These are phyloP conservation scores for Cyclotella atomus DNA, from an alignment of 108 stramenopile genomes.

Conservation along the genomic window DNA sequence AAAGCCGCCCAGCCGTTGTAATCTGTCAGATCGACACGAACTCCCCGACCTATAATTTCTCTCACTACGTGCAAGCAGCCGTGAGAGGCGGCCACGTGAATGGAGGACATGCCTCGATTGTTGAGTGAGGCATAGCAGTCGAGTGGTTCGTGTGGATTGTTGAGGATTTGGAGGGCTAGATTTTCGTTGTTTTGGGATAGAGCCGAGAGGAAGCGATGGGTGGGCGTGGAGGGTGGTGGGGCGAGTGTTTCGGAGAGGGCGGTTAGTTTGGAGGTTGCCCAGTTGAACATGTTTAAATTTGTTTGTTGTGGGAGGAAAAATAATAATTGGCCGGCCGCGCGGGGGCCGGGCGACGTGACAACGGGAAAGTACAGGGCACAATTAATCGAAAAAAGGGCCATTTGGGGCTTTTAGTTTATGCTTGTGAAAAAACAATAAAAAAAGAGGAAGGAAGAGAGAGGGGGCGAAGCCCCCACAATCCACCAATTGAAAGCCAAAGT, in stretches of 20 bases:
- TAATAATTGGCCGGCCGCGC: too few relatives aligned
- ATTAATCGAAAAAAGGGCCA: too few relatives aligned
- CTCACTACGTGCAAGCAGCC: conserved; percentile 42
- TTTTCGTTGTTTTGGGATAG: conserved; percentile 29
- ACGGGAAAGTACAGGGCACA: too few relatives aligned
- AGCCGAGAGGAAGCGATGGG: conserved; percentile 48
- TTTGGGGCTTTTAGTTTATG: too few relatives aligned
- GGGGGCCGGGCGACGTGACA: too few relatives aligned
- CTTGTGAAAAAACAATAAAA: too few relatives aligned
- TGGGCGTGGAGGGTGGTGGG: conserved; percentile 70
- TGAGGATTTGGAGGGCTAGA: conserved; percentile 33
- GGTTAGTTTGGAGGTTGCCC: conserved; percentile 77
- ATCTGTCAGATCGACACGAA: conserved; percentile 58
- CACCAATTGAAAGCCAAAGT: too few relatives aligned
- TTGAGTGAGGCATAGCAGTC: conserved; percentile 31
- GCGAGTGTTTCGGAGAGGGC: conserved; percentile 77
- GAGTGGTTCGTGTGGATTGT: conserved; percentile 29
- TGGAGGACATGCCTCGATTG: conserved; percentile 57
- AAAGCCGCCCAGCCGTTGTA: conserved; percentile 70
- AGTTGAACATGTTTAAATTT: conserved; percentile 59
- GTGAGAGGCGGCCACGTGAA: conserved; percentile 71
- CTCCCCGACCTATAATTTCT: conserved; percentile 52
- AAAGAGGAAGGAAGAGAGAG: too few relatives aligned
- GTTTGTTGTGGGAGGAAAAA: too few relatives aligned
- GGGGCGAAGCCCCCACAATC: too few relatives aligned